phyloP scores from a whole-genome alignment of 768 basidiomycete genomes.

The Chalciporus chontae region DNA sequence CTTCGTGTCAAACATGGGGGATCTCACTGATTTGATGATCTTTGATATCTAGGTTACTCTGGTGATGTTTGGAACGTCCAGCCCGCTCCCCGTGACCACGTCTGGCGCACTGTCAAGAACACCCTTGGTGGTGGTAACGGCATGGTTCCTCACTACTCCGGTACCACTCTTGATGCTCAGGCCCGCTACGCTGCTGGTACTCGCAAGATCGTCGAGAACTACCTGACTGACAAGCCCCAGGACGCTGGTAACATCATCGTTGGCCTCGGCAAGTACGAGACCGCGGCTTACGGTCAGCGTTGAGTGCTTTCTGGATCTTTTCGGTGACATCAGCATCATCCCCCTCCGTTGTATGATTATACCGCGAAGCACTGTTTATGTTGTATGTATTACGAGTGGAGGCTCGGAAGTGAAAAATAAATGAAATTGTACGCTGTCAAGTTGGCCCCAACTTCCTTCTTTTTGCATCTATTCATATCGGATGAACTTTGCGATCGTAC shows the following conservation, averaged over 20 bases:
- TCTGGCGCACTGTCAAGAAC: constrained; percentile 83
- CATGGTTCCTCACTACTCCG: constrained; percentile 86
- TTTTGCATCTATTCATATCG: too few relatives aligned
- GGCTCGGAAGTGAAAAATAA: background rate
- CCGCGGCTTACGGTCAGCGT: constrained; percentile 40
- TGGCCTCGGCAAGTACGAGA: constrained; percentile 53
- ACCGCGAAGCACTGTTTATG: background rate
- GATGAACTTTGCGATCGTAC: too few relatives aligned
- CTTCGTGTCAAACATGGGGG: background rate
- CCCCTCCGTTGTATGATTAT: background rate
- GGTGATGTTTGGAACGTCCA: constrained; percentile 85
- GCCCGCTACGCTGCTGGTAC: constrained; percentile 77
- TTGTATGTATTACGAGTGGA: background rate
- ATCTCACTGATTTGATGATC: background rate
- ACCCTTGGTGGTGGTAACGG: constrained; percentile 82
- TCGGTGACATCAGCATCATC: background rate
- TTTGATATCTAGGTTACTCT: constrained; percentile 25
- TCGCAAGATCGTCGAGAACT: constrained; percentile 69
- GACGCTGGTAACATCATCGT: constrained; percentile 81
- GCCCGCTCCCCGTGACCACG: constrained; percentile 81
- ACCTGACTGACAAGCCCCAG: constrained; percentile 59
- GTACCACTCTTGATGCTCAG: constrained; percentile 89
- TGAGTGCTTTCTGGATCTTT: constrained; percentile 5
- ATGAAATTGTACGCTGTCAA: background rate
- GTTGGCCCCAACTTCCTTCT: too few relatives aligned